phyloP scores from a whole-genome alignment of 805 yeast species.

The Metschnikowia corniflorae region DNA sequence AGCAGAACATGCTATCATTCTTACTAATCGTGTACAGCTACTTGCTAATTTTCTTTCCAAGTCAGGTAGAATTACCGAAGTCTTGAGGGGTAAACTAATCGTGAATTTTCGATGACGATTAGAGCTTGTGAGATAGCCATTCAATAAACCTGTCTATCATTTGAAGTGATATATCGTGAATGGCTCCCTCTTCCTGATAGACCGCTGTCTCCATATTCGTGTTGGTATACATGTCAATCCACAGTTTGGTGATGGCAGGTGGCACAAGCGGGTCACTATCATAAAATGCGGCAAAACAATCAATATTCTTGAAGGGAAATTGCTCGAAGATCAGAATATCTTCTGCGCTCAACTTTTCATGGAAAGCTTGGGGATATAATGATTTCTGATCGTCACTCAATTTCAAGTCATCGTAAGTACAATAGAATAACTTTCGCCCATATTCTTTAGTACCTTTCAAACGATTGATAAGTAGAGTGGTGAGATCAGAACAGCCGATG shows the following conservation, averaged over 20 bases:
- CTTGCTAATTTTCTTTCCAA: too few relatives aligned
- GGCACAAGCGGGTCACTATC: conserved; percentile 37
- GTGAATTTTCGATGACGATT: too few relatives aligned
- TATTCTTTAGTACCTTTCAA: conserved; percentile 23
- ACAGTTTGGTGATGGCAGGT: conserved; percentile 26
- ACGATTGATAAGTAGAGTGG: conserved; percentile 43
- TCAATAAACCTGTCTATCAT: conserved; percentile 32
- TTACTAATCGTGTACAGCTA: too few relatives aligned
- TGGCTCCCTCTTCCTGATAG: conserved; percentile 28
- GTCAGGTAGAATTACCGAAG: too few relatives aligned
- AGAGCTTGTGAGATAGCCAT: conserved; percentile 24
- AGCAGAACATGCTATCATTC: too few relatives aligned
- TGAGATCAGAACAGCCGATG: conserved; percentile 47
- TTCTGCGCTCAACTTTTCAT: conserved; percentile 24
- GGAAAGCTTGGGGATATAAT: conserved; percentile 34
- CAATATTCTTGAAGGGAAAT: conserved; percentile 30
- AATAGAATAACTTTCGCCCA: conserved; percentile 31
- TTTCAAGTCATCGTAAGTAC: conserved; percentile 31
- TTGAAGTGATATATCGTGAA: conserved; percentile 33
- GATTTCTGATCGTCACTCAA: conserved; percentile 26
- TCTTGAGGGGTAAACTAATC: not conserved
- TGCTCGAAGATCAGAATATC: conserved; percentile 32
- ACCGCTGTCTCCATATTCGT: conserved; percentile 24
- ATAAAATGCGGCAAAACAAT: conserved; percentile 37
- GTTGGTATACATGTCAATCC: conserved; percentile 30